Evolutionary conservation across 768 basidiomycete genomes (phyloP).

Genomic region (Amanita phalloides): DNA sequence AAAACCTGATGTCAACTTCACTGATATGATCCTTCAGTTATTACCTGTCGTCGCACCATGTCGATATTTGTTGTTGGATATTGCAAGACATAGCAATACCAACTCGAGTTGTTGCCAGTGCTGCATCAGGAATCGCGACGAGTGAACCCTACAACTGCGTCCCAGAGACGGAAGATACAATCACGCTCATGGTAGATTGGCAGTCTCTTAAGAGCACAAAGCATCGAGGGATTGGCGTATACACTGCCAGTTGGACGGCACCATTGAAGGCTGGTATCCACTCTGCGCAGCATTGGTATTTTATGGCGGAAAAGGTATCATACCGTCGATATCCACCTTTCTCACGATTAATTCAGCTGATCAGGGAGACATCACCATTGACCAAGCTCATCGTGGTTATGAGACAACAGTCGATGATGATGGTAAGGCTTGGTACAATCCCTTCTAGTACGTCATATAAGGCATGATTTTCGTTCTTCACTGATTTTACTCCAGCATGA

Average conservation of each 20-base stretch:
- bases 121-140: slow-evolving; percentile 85
- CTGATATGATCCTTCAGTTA: slow-evolving; percentile 39
- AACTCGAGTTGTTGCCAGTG: slow-evolving; percentile 83
- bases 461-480: slow-evolving; percentile 2
- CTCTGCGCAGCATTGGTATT: slow-evolving; percentile 89
- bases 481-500: slow-evolving; percentile 51
- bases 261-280: slow-evolving; percentile 86
- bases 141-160: slow-evolving; percentile 83
- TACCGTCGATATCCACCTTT: not conserved
- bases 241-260: slow-evolving; percentile 93
- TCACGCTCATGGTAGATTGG: slow-evolving; percentile 85
- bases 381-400: slow-evolving; percentile 93
- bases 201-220: slow-evolving; percentile 63
- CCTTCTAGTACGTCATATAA: slow-evolving; percentile 64
- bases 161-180: slow-evolving; percentile 67
- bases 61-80: slow-evolving; percentile 84
- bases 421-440: slow-evolving; percentile 60
- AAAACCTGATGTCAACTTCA: slow-evolving; percentile 5
- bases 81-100: slow-evolving; percentile 66
- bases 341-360: not conserved
- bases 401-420: slow-evolving; percentile 74
- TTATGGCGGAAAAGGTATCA: slow-evolving; percentile 81
- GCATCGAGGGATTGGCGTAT: slow-evolving; percentile 81
- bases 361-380: slow-evolving; percentile 84
- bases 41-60: slow-evolving; percentile 92